These are phyloP conservation scores for Trichosanthes cucumerina DNA, from an alignment of 306 rosid species.

Conservation along the genomic window DNA sequence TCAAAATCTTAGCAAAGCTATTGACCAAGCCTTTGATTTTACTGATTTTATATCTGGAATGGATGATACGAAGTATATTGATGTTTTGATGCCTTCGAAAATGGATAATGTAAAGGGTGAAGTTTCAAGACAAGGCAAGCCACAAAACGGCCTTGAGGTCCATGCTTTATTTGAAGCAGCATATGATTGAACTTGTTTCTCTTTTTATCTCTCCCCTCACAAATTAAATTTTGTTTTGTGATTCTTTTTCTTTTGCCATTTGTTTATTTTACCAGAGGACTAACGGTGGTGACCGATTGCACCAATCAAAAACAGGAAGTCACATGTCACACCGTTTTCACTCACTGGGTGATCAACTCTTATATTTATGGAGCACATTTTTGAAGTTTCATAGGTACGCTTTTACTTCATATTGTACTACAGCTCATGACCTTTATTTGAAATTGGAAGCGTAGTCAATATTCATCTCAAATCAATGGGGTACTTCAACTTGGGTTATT, in stretches of 20 bases:
- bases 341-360: conserved; percentile 61
- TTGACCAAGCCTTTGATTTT: conserved; percentile 47
- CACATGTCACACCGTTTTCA: conserved; percentile 34
- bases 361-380: conserved; percentile 73
- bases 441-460: not conserved
- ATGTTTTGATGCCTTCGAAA: conserved; percentile 28
- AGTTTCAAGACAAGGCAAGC: conserved; percentile 59
- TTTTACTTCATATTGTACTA: conserved; percentile 17
- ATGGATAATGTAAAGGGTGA: conserved; percentile 22
- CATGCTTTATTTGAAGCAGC: conserved; percentile 30
- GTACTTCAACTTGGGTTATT: not conserved
- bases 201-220: not conserved
- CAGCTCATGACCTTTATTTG: not conserved
- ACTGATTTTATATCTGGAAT: conserved; percentile 54
- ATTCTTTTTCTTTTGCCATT: not conserved
- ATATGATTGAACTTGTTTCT: not conserved
- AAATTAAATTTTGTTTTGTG: not conserved
- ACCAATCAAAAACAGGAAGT: conserved; percentile 32
- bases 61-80: conserved; percentile 37
- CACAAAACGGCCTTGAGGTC: conserved; percentile 71
- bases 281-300: conserved; percentile 33
- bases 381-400: conserved; percentile 64
- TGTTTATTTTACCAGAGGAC: conserved; percentile 28
- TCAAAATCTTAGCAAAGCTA: conserved; percentile 48
- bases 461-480: not conserved